Conservation (phyloP, 768 basidiomycete species). For the Gautieria morchelliformis region DNA sequence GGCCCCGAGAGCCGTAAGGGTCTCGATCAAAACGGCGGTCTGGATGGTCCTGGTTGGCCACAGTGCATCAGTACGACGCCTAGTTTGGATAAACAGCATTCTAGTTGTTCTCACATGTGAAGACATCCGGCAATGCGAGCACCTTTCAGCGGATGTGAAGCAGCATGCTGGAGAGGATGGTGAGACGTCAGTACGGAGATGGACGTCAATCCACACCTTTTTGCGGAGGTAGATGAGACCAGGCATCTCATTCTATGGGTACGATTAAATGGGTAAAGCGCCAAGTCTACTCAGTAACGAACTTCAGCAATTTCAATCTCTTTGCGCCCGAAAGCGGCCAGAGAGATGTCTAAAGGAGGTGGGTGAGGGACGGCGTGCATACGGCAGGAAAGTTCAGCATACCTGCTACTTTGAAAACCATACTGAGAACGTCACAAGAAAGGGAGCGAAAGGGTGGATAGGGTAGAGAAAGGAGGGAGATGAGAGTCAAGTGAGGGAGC, state of each 20-base stretch:
- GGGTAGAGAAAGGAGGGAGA: conserved; percentile 15
- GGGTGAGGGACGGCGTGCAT: conserved; percentile 6
- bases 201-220: conserved; percentile 45
- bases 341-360: conserved; percentile 63
- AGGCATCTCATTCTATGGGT: conserved; percentile 77
- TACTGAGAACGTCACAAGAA: conserved; percentile 22
- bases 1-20: conserved; percentile 88
- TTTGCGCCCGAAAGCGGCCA: conserved; percentile 99
- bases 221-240: conserved; percentile 88
- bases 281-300: conserved; percentile 13
- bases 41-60: conserved; percentile 76
- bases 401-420: conserved; percentile 93
- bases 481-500: conserved; percentile 15
- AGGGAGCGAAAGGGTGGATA: conserved; percentile 8
- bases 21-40: conserved; percentile 98
- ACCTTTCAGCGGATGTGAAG: conserved; percentile 79
- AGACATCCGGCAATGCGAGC: conserved; percentile 96
- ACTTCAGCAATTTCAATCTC: conserved; percentile 99
- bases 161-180: conserved; percentile 46
- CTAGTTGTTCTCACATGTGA: conserved; percentile 62
- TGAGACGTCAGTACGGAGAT: conserved; percentile 8
- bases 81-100: background rate
- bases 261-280: background rate
- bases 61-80: conserved; percentile 6
- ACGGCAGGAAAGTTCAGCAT: conserved; percentile 11